Evolutionary conservation across 176 grass and related monocot genomes (phyloP).

Genomic region (Triticum timopheevii): DNA sequence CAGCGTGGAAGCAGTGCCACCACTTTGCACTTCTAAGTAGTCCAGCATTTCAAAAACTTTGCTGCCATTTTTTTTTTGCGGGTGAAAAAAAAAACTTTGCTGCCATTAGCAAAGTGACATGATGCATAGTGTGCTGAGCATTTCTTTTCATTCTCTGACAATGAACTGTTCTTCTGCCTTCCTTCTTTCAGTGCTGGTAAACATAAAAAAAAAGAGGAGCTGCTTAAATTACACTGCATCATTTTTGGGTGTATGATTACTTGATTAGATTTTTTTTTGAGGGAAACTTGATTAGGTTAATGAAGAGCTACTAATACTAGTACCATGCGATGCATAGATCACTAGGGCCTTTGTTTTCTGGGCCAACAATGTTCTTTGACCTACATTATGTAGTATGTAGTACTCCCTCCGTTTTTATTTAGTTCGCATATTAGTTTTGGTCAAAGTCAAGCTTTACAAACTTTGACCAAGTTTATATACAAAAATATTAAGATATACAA

Average conservation of each 20-base stretch:
- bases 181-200: neutral
- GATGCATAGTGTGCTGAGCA: neutral
- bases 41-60: constrained; percentile 23
- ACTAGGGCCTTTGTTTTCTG: constrained; percentile 38
- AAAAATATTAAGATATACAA: no score
- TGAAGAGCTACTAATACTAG: neutral
- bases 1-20: neutral
- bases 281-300: neutral
- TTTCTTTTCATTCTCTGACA: neutral
- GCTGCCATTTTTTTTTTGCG: no score
- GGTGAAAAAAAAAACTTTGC: constrained; percentile 20
- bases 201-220: neutral
- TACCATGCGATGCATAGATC: constrained; percentile 26
- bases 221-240: neutral
- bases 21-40: constrained; percentile 25
- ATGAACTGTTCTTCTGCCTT: neutral
- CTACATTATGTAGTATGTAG: constrained; percentile 15
- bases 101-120: neutral
- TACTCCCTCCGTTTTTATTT: no score
- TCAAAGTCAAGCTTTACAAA: no score
- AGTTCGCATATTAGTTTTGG: no score
- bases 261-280: neutral
- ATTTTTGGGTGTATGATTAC: neutral
- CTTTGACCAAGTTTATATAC: no score
- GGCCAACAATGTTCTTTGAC: constrained; percentile 36